Base-by-base conservation (phyloP, 129 eudicot species). In the Saussurea involucrata region DNA sequence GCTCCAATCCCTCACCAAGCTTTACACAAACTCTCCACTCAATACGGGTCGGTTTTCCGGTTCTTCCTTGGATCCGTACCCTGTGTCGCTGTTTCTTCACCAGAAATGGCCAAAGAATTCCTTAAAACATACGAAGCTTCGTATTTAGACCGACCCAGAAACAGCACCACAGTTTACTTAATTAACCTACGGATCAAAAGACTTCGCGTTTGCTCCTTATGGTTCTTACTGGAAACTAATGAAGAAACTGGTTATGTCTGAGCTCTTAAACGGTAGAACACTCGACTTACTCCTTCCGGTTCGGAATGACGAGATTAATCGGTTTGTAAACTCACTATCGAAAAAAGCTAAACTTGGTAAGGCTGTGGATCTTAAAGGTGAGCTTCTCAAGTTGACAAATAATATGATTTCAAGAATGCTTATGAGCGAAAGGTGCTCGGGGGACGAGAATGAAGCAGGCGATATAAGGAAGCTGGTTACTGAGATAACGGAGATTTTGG, bases 1-100 rank as follows among this genome's bases (percentile, higher is more conserved):
- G 85, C 84, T 28, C 90, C 93, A 25, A 80, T 81, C 75, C 90
- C 90, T 20, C 97, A 91, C 83, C 93, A 88, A 80, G 88, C 93
- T 28, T 77, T 88, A 63, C 83, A 84, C 69, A 76, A 73, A 42
- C 90, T 91, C 74, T 84, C 91, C 2, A 67, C 21, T 28, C 73
- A 60, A 13, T 71, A 84, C 5, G 93, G 97, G 5, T 82, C 91
- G 0, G 63, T 91, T 17, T 82, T 91, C 40, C 80, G 79, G 37
- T 55, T 91, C 63, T 42, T 8, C 31, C 85, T 88, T 0, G 97
- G 97, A n/a, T 88, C 90, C 0, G 76, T 81, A 11, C 90, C 90
- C 12, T 83, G 85, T 63, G 33, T 88, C 9, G 90, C 90, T 2
- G 93, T 80, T 60, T 88, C 97, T 3, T 88, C 93, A 0, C 88